phyloP scores from a whole-genome alignment of 805 yeast species.

The Saccharomycopsis fibuligera region DNA sequence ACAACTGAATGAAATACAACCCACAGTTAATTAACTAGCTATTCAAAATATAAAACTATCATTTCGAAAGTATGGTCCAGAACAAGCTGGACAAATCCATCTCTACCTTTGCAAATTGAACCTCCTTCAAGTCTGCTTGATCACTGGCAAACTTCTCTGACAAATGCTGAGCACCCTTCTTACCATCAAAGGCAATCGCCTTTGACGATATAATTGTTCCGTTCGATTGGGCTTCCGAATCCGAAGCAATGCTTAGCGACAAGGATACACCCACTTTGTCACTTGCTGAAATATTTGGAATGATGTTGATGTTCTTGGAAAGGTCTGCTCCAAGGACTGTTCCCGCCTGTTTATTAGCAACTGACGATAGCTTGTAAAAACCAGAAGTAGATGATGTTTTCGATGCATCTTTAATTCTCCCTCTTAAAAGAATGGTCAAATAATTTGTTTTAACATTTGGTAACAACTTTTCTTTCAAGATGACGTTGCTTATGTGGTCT shows the following conservation, averaged over 20 bases:
- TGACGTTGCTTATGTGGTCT: neutral
- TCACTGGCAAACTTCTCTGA: neutral
- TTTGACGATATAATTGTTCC: neutral
- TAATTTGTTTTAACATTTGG: neutral
- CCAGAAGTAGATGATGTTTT: neutral
- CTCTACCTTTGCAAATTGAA: neutral
- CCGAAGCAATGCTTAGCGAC: neutral
- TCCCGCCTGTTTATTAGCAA: neutral
- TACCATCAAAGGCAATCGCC: constrained; percentile 9
- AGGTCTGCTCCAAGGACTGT: neutral
- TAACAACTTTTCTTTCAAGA: constrained; percentile 2
- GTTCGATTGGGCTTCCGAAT: neutral
- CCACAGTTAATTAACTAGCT: no score
- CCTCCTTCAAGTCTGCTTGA: constrained; percentile 2
- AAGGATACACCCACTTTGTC: neutral
- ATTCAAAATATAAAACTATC: no score
- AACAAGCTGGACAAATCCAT: neutral
- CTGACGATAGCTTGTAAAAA: neutral
- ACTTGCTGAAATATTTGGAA: neutral
- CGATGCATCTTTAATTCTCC: neutral
- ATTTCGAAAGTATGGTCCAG: constrained; percentile 1
- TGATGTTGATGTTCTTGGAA: neutral
- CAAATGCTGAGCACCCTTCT: constrained; percentile 9
- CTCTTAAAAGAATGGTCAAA: neutral
- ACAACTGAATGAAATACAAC: no score